Percentiles rank a stretch among this genome's conserved stretches.
Conservation (phyloP, 768 basidiomycete species). For the Rhizopogon roseolus region DNA sequence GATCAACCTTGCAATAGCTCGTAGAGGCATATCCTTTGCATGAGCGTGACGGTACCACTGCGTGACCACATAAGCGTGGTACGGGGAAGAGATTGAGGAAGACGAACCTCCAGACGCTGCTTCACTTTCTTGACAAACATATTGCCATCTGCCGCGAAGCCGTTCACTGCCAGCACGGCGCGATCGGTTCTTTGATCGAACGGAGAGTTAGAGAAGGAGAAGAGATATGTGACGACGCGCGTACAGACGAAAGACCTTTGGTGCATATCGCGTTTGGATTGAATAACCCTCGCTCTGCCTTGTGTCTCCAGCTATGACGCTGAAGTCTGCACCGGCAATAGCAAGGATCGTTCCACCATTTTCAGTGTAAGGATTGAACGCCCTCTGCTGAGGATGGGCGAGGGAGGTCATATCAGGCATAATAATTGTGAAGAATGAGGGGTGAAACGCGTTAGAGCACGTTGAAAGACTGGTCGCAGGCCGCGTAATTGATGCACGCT, state of each 20-base stretch:
- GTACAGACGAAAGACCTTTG: conserved; percentile 92
- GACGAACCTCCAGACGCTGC: conserved; percentile 87
- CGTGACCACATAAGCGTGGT: not conserved
- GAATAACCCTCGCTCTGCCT: conserved; percentile 95
- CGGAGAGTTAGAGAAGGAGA: not conserved
- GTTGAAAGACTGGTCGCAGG: not conserved
- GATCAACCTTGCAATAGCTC: conserved; percentile 94
- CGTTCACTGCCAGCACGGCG: conserved; percentile 92
- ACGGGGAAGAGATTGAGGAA: not conserved
- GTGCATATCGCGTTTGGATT: conserved; percentile 96
- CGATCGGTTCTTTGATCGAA: conserved; percentile 68
- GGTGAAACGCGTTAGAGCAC: not conserved
- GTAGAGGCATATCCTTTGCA: conserved; percentile 94
- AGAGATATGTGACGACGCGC: conserved; percentile 23
- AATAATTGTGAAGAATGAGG: not conserved
- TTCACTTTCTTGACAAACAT: conserved; percentile 96
- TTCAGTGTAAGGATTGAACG: conserved; percentile 86
- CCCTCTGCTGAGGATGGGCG: conserved; percentile 45
- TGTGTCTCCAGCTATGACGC: conserved; percentile 94
- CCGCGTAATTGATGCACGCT: conserved; percentile 10
- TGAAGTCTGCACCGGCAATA: conserved; percentile 90
- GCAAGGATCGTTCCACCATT: conserved; percentile 97
- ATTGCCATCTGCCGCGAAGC: conserved; percentile 96
- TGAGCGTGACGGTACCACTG: conserved; percentile 99
- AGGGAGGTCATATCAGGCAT: conserved; percentile 37